phyloP scores from a whole-genome alignment of 2,329 filamentous ascomycete genomes.

The Aspergillus sergii region DNA sequence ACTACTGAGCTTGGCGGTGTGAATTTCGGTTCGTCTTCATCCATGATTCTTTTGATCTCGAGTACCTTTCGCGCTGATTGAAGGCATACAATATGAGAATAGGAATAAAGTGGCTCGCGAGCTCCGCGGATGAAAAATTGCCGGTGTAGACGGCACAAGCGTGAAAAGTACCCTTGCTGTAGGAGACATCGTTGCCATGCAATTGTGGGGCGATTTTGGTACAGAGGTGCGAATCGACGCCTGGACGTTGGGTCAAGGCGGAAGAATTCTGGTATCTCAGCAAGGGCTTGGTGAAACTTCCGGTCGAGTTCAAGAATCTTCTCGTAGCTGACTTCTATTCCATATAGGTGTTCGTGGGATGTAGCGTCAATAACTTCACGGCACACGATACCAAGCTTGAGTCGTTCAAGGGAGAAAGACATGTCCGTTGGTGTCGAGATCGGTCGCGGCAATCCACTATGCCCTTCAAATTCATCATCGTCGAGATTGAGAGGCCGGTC shows the following conservation, averaged over 20 bases:
- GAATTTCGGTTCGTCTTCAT: conserved; percentile 30
- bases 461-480: conserved; percentile 38
- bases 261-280: conserved; percentile 40
- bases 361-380: conserved; percentile 44
- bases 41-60: conserved; percentile 39
- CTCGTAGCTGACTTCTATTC: conserved; percentile 35
- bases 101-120: conserved; percentile 37
- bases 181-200: conserved; percentile 40
- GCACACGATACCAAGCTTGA: conserved; percentile 45
- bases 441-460: conserved; percentile 27
- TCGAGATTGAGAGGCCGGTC: conserved; percentile 46
- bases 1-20: conserved; percentile 29
- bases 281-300: conserved; percentile 34
- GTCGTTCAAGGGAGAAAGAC: conserved; percentile 48
- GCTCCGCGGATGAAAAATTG: conserved; percentile 43
- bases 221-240: conserved; percentile 29
- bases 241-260: conserved; percentile 36
- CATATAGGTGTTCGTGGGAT: conserved; percentile 28
- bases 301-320: conserved; percentile 43
- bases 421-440: conserved; percentile 45
- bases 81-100: conserved; percentile 42
- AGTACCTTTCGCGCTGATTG: conserved; percentile 42
- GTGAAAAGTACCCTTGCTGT: conserved; percentile 39
- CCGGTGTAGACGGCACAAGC: conserved; percentile 43
- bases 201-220: conserved; percentile 31